Percentiles rank a stretch among this genome's conserved stretches.
phyloP scores from a whole-genome alignment of 257 asterid genomes.

The Nicotiana benthamiana region DNA sequence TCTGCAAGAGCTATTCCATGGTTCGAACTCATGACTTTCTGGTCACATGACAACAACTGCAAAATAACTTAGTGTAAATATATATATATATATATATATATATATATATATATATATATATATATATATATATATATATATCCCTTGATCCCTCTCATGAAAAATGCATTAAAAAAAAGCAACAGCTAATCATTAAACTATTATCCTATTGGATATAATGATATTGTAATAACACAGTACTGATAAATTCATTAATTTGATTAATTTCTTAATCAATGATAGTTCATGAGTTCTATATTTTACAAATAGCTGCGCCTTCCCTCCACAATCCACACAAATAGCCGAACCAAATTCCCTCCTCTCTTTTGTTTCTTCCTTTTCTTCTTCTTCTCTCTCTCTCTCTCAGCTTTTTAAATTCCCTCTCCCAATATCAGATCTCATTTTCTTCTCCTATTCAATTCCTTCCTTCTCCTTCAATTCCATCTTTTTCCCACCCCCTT shows the following conservation, averaged over 20 bases:
- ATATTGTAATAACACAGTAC: not conserved
- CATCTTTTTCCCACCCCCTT: not conserved
- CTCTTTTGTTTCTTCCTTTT: constrained; percentile 38
- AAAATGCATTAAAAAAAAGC: not conserved
- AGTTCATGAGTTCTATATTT: not conserved
- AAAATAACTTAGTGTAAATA: too few relatives aligned
- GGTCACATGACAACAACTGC: too few relatives aligned
- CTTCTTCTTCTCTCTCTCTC: constrained; percentile 49
- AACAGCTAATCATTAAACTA: not conserved
- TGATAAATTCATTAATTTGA: not conserved
- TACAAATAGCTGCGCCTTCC: constrained; percentile 35
- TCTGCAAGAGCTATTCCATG: too few relatives aligned
- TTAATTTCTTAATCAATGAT: not conserved
- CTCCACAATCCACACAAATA: constrained; percentile 94
- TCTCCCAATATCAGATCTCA: constrained; percentile 24
- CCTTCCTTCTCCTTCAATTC: not conserved
- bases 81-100: too few relatives aligned
- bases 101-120: too few relatives aligned
- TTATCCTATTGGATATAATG: not conserved
- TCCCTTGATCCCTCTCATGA: too few relatives aligned
- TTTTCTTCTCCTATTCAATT: not conserved
- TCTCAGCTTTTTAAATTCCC: constrained; percentile 35
- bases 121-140: too few relatives aligned
- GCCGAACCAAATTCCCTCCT: constrained; percentile 92
- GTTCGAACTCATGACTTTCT: too few relatives aligned